Base-by-base conservation (phyloP, 352 stramenopile species). In the Pythium dissimile region DNA sequence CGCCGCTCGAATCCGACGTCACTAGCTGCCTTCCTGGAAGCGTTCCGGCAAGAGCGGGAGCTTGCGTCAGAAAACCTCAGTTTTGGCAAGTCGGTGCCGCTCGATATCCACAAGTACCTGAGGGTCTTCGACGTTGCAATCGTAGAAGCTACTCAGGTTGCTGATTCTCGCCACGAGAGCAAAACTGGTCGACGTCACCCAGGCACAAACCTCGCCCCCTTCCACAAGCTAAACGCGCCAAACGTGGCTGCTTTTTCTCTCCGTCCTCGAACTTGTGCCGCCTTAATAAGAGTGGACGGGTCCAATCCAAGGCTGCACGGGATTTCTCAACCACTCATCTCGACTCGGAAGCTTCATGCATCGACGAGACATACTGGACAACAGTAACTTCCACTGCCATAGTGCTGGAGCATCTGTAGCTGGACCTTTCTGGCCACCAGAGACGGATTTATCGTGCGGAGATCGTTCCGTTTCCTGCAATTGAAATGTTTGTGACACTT, bases 41-140 rank as follows among this genome's bases (percentile, higher is more conserved):
- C 58, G 6, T 54, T 77, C 0, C 44, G 53, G 4, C 53, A 44
- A 2, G 53, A 73, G 21, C 20, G 35, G 13, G 50, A 62, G 31
- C 37, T 69, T 16, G 56, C 62, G n/a, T 38, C 55, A 1, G 30
- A 61, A 24, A 58, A 57, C 23, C 11, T 74, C 30, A 64, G 54
- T 18, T 58, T 80, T 12, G 71, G 68, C 12, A 72, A 70, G 21
- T 77, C 65, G 10, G 59, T 74, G n/a, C 27, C 37, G 2, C 77
- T 77, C 20, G 62, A 77, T 41, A 34, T 59, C 0, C 41, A 59
- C 30, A 48, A 44, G 3, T 80, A 73, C 48, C 45, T 49, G 16
- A 26, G 59, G n/a, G 42, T 57, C 5, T 69, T 66, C n/a, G n/a
- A n/a, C n/a, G n/a, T n/a, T n/a, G n/a, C n/a, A n/a, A n/a, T n/a